Base-by-base conservation (phyloP, 1,284 basidiomycete genomes). In the Sporisorium scitamineum region DNA sequence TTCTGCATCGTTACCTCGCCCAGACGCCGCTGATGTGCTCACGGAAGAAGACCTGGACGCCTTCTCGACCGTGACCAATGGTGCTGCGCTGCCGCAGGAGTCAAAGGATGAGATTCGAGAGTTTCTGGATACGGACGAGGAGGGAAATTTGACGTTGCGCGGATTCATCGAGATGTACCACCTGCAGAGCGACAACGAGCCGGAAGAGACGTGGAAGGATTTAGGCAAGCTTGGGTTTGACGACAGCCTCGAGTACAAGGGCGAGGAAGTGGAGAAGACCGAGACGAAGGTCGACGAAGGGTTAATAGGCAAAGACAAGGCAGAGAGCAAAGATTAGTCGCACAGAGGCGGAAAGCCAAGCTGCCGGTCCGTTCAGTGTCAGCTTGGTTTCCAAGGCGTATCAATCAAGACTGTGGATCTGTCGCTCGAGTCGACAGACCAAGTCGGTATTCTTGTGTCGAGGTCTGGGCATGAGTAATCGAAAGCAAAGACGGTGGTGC, bases 161-260 rank as follows among this genome's bases (percentile, higher is more conserved):
- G 79, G 79, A 0, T 79, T 80, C 42, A 55, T 68, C 26, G 68
- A 76, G 44, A 77, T 80, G 77, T 80, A 71, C 37, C 74, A 76
- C 50, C 58, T 80, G 45, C 79, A 80, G 56, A 70, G 71, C 52
- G 77, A 76, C 42, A 75, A 74, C 50, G 79, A 80, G 14, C 59
- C 69, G 2, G 61, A 74, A 27, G 79, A 80, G 62, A 80, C 79
- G 13, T 80, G 76, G 77, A 75, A 72, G 64, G 78, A 80, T 52
- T 56, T 80, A 9, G 37, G 9, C 1, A 70, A 65, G 57, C 70
- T 69, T 9, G 78, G 78, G 0, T 80, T 73, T 27, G 50, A 67
- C 34, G 39, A 70, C 11, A 16, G 31, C 14, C 50, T 76, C 9
- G 51, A 61, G 2, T 68, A 60, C 39, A 27, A 52, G 27, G 60